These are phyloP conservation scores for Echeveria elegans DNA, from an alignment of 164 flowering plant species.

Conservation along the genomic window DNA sequence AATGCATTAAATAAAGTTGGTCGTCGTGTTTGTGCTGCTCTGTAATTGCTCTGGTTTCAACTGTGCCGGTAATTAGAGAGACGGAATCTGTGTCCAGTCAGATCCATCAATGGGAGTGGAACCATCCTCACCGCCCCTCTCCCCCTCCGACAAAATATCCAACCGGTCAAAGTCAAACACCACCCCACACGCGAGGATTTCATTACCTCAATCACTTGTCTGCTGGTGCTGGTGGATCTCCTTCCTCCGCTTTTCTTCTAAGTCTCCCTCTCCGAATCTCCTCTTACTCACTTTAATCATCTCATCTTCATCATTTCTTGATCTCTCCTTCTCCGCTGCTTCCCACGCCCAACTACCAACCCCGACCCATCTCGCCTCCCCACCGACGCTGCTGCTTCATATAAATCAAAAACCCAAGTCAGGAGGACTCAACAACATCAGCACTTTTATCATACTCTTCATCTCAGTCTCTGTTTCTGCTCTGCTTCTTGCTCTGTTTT, in stretches of 20 bases:
- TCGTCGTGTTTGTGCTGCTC: background rate
- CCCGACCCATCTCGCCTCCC: background rate
- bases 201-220: background rate
- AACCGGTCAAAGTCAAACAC: conserved; percentile 1
- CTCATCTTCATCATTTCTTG: background rate
- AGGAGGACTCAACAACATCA: background rate
- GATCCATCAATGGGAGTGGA: background rate
- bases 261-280: background rate
- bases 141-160: conserved; percentile 1
- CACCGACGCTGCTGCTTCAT: background rate
- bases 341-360: background rate
- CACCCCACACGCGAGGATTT: background rate
- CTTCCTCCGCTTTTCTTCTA: background rate
- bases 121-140: background rate
- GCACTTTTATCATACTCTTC: background rate
- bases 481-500: conserved; percentile 2
- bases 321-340: background rate
- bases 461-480: background rate
- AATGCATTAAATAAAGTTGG: too few species aligned
- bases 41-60: conserved; percentile 1
- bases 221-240: too few species aligned
- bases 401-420: background rate
- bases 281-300: background rate
- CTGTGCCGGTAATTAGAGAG: background rate
- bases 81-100: background rate